A percentile compares a stretch with the other conserved stretches of the same genome.
phyloP scores from a whole-genome alignment of 2,329 filamentous ascomycete species.

The Cladosporium colombiae region DNA sequence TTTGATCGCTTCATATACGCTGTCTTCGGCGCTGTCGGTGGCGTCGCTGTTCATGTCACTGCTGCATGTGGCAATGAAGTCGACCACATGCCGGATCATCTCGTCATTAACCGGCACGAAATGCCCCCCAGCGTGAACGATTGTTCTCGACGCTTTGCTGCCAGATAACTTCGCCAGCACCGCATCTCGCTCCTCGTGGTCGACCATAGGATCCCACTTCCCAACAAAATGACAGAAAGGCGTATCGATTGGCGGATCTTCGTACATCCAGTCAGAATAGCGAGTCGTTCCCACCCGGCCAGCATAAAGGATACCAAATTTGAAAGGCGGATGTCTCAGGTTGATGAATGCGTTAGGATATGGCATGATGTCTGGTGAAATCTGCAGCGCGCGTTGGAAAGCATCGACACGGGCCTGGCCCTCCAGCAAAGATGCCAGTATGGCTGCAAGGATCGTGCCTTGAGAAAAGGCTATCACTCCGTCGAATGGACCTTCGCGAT shows the following conservation, averaged over 20 bases:
- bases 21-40: not conserved
- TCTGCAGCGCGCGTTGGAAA: slow-evolving; percentile 18
- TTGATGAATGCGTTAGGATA: slow-evolving; percentile 54
- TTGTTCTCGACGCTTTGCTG: slow-evolving; percentile 67
- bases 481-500: slow-evolving; percentile 67
- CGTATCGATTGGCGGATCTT: slow-evolving; percentile 73
- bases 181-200: slow-evolving; percentile 55
- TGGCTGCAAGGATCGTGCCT: slow-evolving; percentile 69
- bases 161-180: slow-evolving; percentile 56
- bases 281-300: slow-evolving; percentile 68
- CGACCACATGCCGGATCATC: not conserved
- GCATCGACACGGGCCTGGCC: not conserved
- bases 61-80: not conserved
- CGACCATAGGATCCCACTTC: slow-evolving; percentile 82
- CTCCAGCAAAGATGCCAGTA: slow-evolving; percentile 74
- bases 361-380: slow-evolving; percentile 46
- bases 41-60: not conserved
- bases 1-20: not conserved
- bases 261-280: slow-evolving; percentile 65
- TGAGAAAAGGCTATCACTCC: slow-evolving; percentile 82
- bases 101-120: slow-evolving; percentile 37
- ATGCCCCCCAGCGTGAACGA: slow-evolving; percentile 84
- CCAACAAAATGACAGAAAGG: slow-evolving; percentile 82
- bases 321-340: slow-evolving; percentile 56
- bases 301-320: slow-evolving; percentile 75